Conservation (phyloP, 225 moss, liverwort and hornwort genomes). For the Pleurozium schreberi region DNA sequence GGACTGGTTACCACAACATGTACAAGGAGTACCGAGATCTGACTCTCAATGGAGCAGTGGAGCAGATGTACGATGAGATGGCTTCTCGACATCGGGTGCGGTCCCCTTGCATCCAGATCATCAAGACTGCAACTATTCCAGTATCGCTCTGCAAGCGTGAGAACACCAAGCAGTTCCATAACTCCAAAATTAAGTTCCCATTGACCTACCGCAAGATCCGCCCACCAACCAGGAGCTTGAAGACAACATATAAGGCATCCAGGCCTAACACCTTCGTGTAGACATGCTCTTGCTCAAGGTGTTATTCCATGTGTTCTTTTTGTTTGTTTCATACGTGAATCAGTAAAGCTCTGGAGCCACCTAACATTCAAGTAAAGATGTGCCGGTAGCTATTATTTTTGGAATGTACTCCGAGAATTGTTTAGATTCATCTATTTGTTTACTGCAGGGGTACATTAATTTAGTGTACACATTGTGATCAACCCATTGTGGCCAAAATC, state of each 20-base stretch:
- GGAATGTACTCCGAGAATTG: neutral
- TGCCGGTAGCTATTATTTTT: neutral
- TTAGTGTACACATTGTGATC: neutral
- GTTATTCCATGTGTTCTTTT: neutral
- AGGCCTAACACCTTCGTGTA: slow-evolving; percentile 90
- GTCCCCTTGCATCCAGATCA: slow-evolving; percentile 57
- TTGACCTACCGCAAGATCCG: slow-evolving; percentile 85
- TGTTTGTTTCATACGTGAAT: neutral
- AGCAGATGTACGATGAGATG: slow-evolving; percentile 99
- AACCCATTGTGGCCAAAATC: too few species aligned
- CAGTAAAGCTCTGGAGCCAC: neutral
- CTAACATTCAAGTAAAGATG: neutral
- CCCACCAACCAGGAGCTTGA: slow-evolving; percentile 71
- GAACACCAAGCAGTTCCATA: slow-evolving; percentile 88
- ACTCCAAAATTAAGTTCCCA: slow-evolving; percentile 74
- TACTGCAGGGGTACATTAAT: neutral
- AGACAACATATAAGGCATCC: slow-evolving; percentile 82
- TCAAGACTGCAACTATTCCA: slow-evolving; percentile 53
- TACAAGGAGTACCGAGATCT: slow-evolving; percentile 94
- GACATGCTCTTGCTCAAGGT: neutral
- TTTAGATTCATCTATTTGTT: neutral
- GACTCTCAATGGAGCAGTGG: slow-evolving; percentile 84
- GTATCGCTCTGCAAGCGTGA: slow-evolving; percentile 82
- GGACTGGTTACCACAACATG: slow-evolving; percentile 98
- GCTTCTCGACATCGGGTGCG: slow-evolving; percentile 93